Evolutionary conservation across 306 rosid species (phyloP).

Genomic region (Biancaea sappan): DNA sequence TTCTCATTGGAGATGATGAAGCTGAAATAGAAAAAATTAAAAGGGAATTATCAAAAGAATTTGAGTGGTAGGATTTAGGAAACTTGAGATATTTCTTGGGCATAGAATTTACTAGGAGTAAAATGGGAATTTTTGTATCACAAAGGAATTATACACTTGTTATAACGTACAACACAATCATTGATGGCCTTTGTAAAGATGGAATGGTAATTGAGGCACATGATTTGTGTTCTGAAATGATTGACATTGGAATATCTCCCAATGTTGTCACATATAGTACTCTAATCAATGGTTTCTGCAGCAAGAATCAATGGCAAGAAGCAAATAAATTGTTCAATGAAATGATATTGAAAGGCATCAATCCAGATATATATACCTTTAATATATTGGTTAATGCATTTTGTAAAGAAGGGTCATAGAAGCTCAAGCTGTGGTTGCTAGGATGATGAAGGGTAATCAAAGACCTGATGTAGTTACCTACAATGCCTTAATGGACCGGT

Average conservation of each 20-base stretch:
- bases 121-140: too few relatives aligned
- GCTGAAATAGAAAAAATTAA: too few relatives aligned
- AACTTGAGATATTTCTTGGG: too few relatives aligned
- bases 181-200: slow-evolving; percentile 45
- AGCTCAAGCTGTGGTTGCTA: slow-evolving; percentile 28
- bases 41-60: too few relatives aligned
- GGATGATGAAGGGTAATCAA: slow-evolving; percentile 29
- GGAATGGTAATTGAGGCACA: slow-evolving; percentile 34
- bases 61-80: too few relatives aligned
- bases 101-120: too few relatives aligned
- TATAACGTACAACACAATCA: slow-evolving; percentile 34
- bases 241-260: slow-evolving; percentile 28
- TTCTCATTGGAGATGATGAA: too few relatives aligned
- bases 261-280: slow-evolving; percentile 39
- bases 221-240: slow-evolving; percentile 28
- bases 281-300: slow-evolving; percentile 41
- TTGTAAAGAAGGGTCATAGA: slow-evolving; percentile 35
- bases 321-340: slow-evolving; percentile 29
- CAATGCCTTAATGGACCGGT: slow-evolving; percentile 41
- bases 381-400: slow-evolving; percentile 37
- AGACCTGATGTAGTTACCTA: slow-evolving; percentile 34
- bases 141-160: too few relatives aligned
- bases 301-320: slow-evolving; percentile 33
- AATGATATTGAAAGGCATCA: slow-evolving; percentile 34
- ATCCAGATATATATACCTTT: slow-evolving; percentile 38